Conservation (phyloP, 768 basidiomycete genomes). For the Rhodotorula taiwanensis region DNA sequence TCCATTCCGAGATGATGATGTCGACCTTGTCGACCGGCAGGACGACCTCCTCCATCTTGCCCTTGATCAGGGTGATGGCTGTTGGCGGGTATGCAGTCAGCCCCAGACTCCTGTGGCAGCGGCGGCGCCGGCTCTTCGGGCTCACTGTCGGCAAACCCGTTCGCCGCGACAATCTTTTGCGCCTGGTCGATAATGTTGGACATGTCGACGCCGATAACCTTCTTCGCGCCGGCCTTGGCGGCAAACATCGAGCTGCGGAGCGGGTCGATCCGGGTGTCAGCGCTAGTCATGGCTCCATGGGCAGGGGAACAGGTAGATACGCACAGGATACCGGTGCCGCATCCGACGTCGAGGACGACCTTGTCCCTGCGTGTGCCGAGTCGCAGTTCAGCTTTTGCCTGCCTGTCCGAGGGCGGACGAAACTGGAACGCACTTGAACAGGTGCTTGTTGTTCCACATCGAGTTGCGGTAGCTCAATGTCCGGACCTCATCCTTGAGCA, state of each 20-base stretch:
- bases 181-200: slow-evolving; percentile 99
- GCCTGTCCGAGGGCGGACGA: too few relatives aligned
- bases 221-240: slow-evolving; percentile 42
- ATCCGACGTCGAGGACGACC: slow-evolving; percentile 94
- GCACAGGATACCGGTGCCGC: slow-evolving; percentile 85
- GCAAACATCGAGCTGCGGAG: slow-evolving; percentile 38
- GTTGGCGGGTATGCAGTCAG: slow-evolving; percentile 1
- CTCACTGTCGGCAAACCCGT: slow-evolving; percentile 76
- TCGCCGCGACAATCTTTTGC: slow-evolving; percentile 88
- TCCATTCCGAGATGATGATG: slow-evolving; percentile 99
- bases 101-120: too few relatives aligned
- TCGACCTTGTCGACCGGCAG: slow-evolving; percentile 88
- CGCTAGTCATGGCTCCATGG: not conserved
- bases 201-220: slow-evolving; percentile 68
- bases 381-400: too few relatives aligned
- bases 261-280: not conserved
- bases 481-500: slow-evolving; percentile 94
- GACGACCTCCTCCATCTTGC: slow-evolving; percentile 88
- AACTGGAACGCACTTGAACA: slow-evolving; percentile 66
- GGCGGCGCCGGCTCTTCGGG: too few relatives aligned
- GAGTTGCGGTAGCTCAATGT: slow-evolving; percentile 91
- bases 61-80: slow-evolving; percentile 86
- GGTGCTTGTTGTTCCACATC: slow-evolving; percentile 85
- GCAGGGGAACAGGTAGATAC: not conserved
- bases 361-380: slow-evolving; percentile 49